Base-by-base conservation (phyloP, 805 yeast genomes). In the Babjeviella inositovora region DNA sequence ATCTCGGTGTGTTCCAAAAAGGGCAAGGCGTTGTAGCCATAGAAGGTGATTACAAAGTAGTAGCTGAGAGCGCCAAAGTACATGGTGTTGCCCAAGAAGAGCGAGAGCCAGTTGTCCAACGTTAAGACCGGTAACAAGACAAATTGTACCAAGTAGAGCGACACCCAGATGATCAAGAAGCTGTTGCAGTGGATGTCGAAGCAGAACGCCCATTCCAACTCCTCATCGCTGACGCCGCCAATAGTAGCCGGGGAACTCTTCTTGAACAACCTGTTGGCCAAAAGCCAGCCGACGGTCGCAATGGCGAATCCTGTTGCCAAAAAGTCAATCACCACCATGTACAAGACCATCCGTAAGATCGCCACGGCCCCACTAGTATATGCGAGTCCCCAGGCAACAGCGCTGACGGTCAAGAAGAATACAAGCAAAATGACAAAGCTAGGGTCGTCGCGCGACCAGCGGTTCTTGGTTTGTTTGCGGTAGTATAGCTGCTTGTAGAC, bases 151-250 rank as follows among this genome's bases (percentile, higher is more conserved):
- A 81, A 58, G 43, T 82, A 79, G 17, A 82, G 53, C 23, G 65
- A 47, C 25, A 80, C 59, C 93, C 93, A 81, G 20, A 82, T 70
- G 9, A 74, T 55, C 31, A 82, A 50, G 41, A 77, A 82, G n/a
- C 93, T 66, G 45, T 85, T 85, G 53, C 94, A 81, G 48, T 85
- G 96, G 14, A 84, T 73, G 39, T 84, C 96, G 42, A 85, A 85
- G 50, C 95, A 82, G 43, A 81, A 84, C 1, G 87, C 84, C 95
- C 95, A 85, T 42, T 85, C 95, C 25, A 81, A 50, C 19, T 57
- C 50, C n/a, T 49, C 39, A 16, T 40, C 35, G 6, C 31, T 26
- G n/a, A 25, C 15, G 13, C 23, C 29, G 11, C 17, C 23, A 17
- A 17, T 23, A 8, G 13, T 13, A 10, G 17, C 25, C 5, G 22